Evolutionary conservation across 2,329 filamentous ascomycete genomes (phyloP), one percentile per base, ranked within the genome.

Genomic region (Nemania serpens): DNA sequence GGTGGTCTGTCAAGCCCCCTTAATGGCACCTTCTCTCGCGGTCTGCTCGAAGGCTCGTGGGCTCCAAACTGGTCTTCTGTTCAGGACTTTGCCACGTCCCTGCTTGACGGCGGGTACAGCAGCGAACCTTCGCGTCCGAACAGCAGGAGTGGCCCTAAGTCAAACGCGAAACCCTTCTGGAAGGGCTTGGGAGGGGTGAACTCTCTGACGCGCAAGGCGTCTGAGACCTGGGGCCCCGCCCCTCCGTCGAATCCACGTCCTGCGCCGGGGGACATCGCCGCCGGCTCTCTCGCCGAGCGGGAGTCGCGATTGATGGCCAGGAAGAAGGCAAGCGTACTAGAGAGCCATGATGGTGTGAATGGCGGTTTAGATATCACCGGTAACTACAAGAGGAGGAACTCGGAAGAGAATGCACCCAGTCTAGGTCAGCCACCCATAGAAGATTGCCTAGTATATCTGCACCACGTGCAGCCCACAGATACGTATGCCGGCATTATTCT

Each of bases 401-500:
- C 89, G 4, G 88, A 91, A 68, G 88, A 91, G 54, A 70, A 77
- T n/a, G 58, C 74, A 29, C 69, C 68, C 43, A 67, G 74, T 33
- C 64, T 73, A 10, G 78, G 77, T 53, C 84, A 88, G 52, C 82
- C 86, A 36, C 86, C 89, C 36, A 82, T 86, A 51, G 83, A 87
- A 68, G 90, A 96, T 67, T 90, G 91, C 20, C 78, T 98, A 64
- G 93, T 94, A 17, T 99, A 98, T 75, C 82, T 98, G 53, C 95
- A 99, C 76, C 88, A 90, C 69, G 91, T 98, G 17, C 84, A 88
- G 68, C 85, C 88, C 13, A 85, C 85, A 46, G 95, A 99, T 76
- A 98, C 93, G 1, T 88, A 98, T 68, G 93, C 93, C 1, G 94
- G 95, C 2, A 88, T 99, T 52, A 90, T 95, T 54, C 88, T 99